phyloP scores from a whole-genome alignment of 2,329 filamentous ascomycete genomes.

The Colletotrichum sp. region DNA sequence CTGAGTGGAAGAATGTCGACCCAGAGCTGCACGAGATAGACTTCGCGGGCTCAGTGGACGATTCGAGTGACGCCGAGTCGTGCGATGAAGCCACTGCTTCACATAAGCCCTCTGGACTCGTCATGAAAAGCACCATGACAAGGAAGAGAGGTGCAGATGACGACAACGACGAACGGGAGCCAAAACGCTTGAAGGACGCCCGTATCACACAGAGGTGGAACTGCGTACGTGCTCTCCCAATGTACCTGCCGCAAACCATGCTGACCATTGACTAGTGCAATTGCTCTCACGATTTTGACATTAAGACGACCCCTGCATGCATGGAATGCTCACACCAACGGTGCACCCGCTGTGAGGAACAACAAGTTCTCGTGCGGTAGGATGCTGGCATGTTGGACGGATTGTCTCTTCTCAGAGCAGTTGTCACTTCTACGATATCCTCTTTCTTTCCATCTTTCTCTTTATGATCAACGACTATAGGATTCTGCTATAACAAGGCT shows the following conservation, averaged over 20 bases:
- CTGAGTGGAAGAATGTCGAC: slow-evolving; percentile 58
- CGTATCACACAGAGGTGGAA: slow-evolving; percentile 28
- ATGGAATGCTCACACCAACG: slow-evolving; percentile 2
- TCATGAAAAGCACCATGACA: background rate
- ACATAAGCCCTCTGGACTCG: background rate
- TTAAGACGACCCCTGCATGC: background rate
- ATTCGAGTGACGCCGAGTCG: background rate
- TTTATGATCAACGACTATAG: background rate
- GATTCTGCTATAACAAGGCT: background rate
- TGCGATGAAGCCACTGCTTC: background rate
- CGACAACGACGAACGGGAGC: slow-evolving; percentile 11
- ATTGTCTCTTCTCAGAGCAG: background rate
- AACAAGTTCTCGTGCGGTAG: background rate
- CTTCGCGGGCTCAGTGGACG: background rate
- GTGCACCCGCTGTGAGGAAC: background rate
- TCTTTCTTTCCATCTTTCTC: background rate
- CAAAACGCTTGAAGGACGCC: slow-evolving; percentile 17
- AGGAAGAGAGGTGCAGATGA: slow-evolving; percentile 4
- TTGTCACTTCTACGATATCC: background rate
- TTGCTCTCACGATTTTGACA: background rate
- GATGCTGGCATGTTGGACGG: background rate
- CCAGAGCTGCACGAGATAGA: slow-evolving; percentile 20
- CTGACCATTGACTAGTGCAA: slow-evolving; percentile 7
- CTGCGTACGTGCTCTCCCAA: slow-evolving; percentile 30
- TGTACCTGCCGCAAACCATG: background rate